Evolutionary conservation across 2,329 filamentous ascomycete species (phyloP), one percentile per base, ranked within the genome.

Genomic region (Alternaria angustiovoidea): DNA sequence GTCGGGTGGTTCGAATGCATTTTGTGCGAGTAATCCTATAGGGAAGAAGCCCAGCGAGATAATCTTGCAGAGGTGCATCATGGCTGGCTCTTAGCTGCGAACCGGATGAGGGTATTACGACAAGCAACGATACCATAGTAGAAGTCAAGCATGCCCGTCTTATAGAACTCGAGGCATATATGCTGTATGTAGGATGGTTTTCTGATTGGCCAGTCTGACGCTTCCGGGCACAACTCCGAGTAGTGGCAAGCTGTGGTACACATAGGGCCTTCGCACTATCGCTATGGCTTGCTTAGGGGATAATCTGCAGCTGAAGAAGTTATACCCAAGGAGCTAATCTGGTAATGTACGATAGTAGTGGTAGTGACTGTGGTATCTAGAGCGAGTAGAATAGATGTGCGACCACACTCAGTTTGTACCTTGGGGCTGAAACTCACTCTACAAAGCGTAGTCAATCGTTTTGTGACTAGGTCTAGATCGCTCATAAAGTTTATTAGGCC

Each of bases 1-100:
- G 18, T 57, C 20, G 4, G 52, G 11, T 20, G 56, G 46, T 43
- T 61, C 64, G 39, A 63, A 64, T 24, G 18, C 5, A 12, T 56
- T 22, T 47, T 62, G 51, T 2, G 55, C 51, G 14, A 44, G 32
- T 34, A 44, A 24, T 26, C 18, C 28, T 24, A 20, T 30, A 20
- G 52, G 36, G 6, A 52, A 28, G 30, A 59, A 26, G 38, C 59
- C 20, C 34, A 61, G 26, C 30, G 39, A 16, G 20, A 41, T 8
- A 7, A 46, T 34, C 32, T 36, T 22, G 12, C 7, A n/a, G 16
- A 36, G 22, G 20, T 28, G 30, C 30, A 48, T 36, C 20, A 36
- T 36, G 30, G 18, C 46, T 36, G 30, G 30, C 34, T 36, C 30
- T 36, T 7, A 18, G 4, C 1, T 36, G 12, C 22, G 39, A 14